Percentiles rank a stretch among this genome's conserved stretches.
phyloP scores from a whole-genome alignment of 805 yeast genomes.

The Barnettozyma pratensis region DNA sequence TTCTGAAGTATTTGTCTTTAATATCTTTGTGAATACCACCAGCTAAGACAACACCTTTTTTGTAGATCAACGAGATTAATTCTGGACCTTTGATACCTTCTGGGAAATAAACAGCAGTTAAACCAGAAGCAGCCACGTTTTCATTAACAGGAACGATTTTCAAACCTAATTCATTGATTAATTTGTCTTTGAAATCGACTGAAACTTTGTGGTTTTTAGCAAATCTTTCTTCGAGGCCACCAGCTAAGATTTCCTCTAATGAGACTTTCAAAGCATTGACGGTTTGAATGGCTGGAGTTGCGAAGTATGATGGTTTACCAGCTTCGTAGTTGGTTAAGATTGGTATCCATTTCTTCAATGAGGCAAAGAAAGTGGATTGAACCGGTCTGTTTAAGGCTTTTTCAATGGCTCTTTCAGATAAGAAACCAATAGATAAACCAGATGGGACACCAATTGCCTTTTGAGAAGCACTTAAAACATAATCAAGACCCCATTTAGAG shows the following conservation, averaged over 20 bases:
- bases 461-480: slow-evolving; percentile 86
- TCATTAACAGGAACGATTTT: slow-evolving; percentile 55
- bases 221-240: slow-evolving; percentile 54
- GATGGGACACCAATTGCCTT: slow-evolving; percentile 95
- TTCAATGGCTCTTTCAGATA: slow-evolving; percentile 68
- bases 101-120: slow-evolving; percentile 82
- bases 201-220: slow-evolving; percentile 59
- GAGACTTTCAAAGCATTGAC: slow-evolving; percentile 77
- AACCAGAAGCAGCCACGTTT: slow-evolving; percentile 76
- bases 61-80: slow-evolving; percentile 48
- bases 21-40: slow-evolving; percentile 86
- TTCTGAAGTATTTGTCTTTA: slow-evolving; percentile 78
- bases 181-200: slow-evolving; percentile 53
- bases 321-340: slow-evolving; percentile 81
- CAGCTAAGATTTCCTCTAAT: slow-evolving; percentile 59
- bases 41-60: slow-evolving; percentile 72
- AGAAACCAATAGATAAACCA: slow-evolving; percentile 75
- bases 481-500: slow-evolving; percentile 87
- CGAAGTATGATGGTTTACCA: slow-evolving; percentile 80
- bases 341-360: slow-evolving; percentile 82
- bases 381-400: slow-evolving; percentile 49
- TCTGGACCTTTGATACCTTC: slow-evolving; percentile 66
- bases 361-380: slow-evolving; percentile 50
- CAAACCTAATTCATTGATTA: slow-evolving; percentile 54
- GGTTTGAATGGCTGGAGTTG: slow-evolving; percentile 94